Evolutionary conservation across 176 grass and related monocot genomes (phyloP).

Genomic region (Raddia distichophylla): DNA sequence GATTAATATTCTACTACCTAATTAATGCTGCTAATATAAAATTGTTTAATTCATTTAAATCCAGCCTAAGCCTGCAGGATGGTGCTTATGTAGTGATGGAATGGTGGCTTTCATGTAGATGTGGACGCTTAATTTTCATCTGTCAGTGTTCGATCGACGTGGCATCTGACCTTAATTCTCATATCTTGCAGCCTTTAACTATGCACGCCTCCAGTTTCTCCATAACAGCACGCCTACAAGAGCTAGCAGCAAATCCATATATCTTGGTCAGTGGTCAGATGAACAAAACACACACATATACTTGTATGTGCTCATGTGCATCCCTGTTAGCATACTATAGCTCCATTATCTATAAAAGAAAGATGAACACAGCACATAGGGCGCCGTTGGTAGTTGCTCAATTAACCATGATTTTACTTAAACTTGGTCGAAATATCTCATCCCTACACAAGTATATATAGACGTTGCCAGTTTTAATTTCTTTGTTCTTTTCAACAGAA

Average conservation of each 20-base stretch:
- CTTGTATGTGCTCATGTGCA: no score
- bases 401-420: no score
- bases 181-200: neutral
- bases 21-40: neutral
- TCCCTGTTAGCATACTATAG: no score
- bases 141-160: neutral
- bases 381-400: no score
- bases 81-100: neutral
- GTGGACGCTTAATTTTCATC: conserved; percentile 10
- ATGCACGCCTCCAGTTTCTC: neutral
- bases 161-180: neutral
- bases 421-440: no score
- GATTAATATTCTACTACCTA: neutral
- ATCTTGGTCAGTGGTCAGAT: no score
- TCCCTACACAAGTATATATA: no score
- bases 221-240: neutral
- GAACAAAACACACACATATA: no score
- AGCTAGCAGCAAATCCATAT: neutral
- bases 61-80: neutral
- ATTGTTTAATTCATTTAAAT: neutral
- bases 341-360: no score
- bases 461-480: no score
- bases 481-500: no score
- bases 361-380: no score
- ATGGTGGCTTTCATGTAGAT: neutral